phyloP scores from a whole-genome alignment of 2,329 filamentous ascomycete genomes.

The Corynespora cassiicola region DNA sequence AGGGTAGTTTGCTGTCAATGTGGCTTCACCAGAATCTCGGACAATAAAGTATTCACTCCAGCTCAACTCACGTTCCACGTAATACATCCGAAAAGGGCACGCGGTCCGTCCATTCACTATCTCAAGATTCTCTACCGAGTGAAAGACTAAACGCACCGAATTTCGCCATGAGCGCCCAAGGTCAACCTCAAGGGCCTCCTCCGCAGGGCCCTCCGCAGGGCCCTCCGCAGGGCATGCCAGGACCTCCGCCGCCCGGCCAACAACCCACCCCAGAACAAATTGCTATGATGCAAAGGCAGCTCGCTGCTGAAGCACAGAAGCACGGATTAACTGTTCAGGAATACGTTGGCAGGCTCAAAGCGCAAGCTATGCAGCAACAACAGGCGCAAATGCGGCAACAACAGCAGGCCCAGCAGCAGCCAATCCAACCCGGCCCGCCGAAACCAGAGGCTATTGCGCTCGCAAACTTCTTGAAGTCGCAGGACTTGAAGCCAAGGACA shows the following conservation, averaged over 20 bases:
- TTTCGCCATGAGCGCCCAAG: slow-evolving; percentile 26
- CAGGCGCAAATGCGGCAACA: slow-evolving; percentile 49
- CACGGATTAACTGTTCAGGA: slow-evolving; percentile 84
- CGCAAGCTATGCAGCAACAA: slow-evolving; percentile 63
- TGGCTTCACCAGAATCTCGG: slow-evolving; percentile 21
- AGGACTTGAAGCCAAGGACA: slow-evolving; percentile 87
- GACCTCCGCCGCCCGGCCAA: slow-evolving; percentile 47
- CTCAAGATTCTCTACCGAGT: no score
- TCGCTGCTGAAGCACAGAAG: slow-evolving; percentile 82
- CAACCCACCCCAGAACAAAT: slow-evolving; percentile 84
- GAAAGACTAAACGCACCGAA: no score
- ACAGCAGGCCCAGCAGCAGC: slow-evolving; percentile 42
- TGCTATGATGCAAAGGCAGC: slow-evolving; percentile 79
- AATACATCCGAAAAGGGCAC: no score
- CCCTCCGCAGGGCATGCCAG: slow-evolving; percentile 28
- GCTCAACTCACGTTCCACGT: background rate
- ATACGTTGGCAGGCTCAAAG: slow-evolving; percentile 69
- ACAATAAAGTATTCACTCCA: slow-evolving; percentile 16
- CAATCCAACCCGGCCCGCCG: slow-evolving; percentile 78
- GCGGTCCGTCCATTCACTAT: no score
- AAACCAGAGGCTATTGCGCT: slow-evolving; percentile 89
- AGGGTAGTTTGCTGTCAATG: slow-evolving; percentile 16
- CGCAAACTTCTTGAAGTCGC: slow-evolving; percentile 82
- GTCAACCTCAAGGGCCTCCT: slow-evolving; percentile 23
- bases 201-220: slow-evolving; percentile 26